phyloP scores from a whole-genome alignment of 2,329 filamentous ascomycete species.

The Aspergillus fijiensis region DNA sequence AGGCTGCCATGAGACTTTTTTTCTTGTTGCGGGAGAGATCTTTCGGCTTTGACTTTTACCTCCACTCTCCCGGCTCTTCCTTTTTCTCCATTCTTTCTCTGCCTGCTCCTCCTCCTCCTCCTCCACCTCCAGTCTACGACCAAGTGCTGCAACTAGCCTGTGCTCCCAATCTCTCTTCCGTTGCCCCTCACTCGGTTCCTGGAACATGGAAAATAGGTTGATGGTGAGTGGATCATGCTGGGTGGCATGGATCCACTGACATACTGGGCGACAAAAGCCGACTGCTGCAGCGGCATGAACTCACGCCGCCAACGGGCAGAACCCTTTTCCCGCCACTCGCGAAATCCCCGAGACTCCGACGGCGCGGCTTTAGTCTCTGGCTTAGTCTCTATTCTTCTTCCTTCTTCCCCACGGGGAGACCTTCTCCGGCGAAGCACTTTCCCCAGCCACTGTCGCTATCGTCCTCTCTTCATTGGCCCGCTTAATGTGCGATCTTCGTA shows the following conservation, averaged over 20 bases:
- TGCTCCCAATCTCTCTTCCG: no score
- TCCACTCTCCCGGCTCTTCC: conserved; percentile 1
- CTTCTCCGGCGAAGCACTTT: conserved; percentile 26
- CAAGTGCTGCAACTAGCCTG: no score
- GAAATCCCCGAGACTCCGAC: neutral
- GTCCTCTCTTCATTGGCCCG: neutral
- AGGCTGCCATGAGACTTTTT: neutral
- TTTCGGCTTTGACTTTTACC: conserved; percentile 9
- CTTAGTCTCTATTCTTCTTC: neutral
- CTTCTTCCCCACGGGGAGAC: conserved; percentile 10
- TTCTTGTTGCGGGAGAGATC: conserved; percentile 11
- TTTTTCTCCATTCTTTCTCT: conserved; percentile 5
- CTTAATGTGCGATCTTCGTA: neutral
- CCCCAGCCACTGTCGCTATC: conserved; percentile 21
- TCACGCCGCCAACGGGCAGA: conserved; percentile 7
- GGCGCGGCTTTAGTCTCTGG: neutral
- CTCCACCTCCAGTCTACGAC: no score
- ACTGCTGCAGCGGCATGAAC: neutral
- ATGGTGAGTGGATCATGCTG: neutral
- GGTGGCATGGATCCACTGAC: neutral
- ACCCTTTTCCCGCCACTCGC: conserved; percentile 13
- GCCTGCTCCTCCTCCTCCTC: no score
- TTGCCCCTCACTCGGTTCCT: neutral
- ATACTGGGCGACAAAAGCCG: neutral
- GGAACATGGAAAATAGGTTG: neutral